Evolutionary conservation across 2,329 filamentous ascomycete genomes (phyloP), one percentile per base, ranked within the genome.

Genomic region (Byssothecium circinans): DNA sequence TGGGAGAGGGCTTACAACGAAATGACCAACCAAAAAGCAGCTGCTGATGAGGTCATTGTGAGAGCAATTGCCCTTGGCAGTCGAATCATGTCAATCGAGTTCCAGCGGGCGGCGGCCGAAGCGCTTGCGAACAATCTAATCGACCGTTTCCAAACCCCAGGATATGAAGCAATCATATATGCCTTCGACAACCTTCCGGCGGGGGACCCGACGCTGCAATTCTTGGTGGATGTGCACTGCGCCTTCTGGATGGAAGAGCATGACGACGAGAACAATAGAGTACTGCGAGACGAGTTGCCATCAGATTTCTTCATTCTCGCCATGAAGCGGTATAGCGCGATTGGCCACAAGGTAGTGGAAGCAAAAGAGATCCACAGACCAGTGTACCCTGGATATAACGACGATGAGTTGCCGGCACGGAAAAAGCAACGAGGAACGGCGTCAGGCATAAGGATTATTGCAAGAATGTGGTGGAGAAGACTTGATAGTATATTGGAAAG

Each of bases 11-110:
- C 18, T n/a, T 17, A 17, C 33, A 12, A 36, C 44, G 23, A n/a
- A 25, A 23, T 14, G 17, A 47, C 43, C 22, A 47, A 46, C 42
- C 52, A 53, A 54, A 47, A 41, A n/a, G 47, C 52, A n/a, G n/a
- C 15, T 27, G 23, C 14, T 6, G 18, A 37, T 7, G 18, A 37
- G 8, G 11, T 8, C 5, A 37, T 33, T 6, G 12, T 17, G 30
- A 33, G 14, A 12, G 15, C 12, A n/a, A 33, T 33, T 7, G 14
- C 14, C 6, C 14, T 17, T 33, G 12, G 15, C 14, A 6, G 14
- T 33, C 15, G 14, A 33, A 33, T 33, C 15, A 33, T 33, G 34
- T 22, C 10, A 6, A 20, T 22, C 18, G 14, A 12, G 14, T 15
- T 37, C 15, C 18, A 18, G 7, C 8, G 10, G 7, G 17, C 6